A percentile compares a stretch with the other conserved stretches of the same genome.
Conservation (phyloP, 2,329 filamentous ascomycete genomes). For the Madurella fahalii region DNA sequence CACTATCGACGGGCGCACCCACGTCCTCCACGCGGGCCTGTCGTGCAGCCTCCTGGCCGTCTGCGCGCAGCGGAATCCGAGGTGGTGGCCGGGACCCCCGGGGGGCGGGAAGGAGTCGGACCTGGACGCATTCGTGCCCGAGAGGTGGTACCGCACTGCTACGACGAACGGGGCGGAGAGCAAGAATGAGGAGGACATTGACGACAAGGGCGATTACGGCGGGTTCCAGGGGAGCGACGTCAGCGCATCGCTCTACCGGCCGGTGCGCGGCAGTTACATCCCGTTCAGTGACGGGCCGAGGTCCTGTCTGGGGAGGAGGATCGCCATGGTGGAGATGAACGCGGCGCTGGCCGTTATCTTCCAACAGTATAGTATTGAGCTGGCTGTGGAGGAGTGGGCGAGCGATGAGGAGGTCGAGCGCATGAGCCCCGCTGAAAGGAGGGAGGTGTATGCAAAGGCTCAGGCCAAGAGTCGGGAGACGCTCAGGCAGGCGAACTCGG, state of each 20-base stretch:
- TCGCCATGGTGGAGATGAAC: conserved; percentile 57
- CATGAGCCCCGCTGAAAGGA: conserved; percentile 46
- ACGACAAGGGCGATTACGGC: conserved; percentile 52
- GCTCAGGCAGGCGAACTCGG: conserved; percentile 52
- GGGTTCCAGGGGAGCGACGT: conserved; percentile 59
- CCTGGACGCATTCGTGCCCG: conserved; percentile 64
- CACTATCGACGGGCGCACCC: conserved; percentile 52
- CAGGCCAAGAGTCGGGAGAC: conserved; percentile 49
- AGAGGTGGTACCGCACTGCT: conserved; percentile 60
- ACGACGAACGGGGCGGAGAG: conserved; percentile 11
- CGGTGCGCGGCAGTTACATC: conserved; percentile 51
- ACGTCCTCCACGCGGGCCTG: conserved; percentile 54
- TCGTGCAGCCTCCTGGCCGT: conserved; percentile 54
- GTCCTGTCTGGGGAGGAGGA: conserved; percentile 54
- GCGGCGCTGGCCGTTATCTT: conserved; percentile 53
- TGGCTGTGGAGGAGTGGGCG: conserved; percentile 61
- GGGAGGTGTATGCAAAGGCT: conserved; percentile 57
- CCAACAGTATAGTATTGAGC: conserved; percentile 61
- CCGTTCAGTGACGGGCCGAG: conserved; percentile 57
- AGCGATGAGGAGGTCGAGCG: conserved; percentile 48
- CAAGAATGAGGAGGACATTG: conserved; percentile 31
- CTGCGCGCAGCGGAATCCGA: conserved; percentile 62
- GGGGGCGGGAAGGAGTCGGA: conserved; percentile 47
- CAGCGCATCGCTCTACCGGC: conserved; percentile 58
- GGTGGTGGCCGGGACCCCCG: conserved; percentile 61